These are phyloP conservation scores for Phyllosticta citribraziliensis DNA, from an alignment of 2,329 filamentous ascomycete species.

Conservation along the genomic window DNA sequence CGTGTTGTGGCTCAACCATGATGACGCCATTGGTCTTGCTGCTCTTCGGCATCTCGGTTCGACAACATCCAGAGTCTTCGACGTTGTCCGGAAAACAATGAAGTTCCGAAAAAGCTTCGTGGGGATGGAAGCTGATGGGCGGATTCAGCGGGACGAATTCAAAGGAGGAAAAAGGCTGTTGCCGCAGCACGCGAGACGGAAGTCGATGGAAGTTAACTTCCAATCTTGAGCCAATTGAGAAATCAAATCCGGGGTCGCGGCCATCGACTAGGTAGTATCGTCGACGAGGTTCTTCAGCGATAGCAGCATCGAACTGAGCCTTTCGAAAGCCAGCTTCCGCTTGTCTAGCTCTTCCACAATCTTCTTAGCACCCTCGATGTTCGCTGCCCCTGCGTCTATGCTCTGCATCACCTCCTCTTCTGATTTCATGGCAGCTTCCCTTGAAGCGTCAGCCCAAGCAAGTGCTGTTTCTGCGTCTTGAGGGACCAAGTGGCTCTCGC, in stretches of 20 bases:
- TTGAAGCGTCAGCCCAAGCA: conserved; percentile 12
- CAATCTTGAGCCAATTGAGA: background rate
- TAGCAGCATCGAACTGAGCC: background rate
- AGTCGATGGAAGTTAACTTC: background rate
- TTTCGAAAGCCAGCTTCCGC: background rate
- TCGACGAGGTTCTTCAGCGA: background rate
- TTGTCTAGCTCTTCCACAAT: conserved; percentile 5
- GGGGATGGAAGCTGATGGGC: no score
- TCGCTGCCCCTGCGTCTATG: background rate
- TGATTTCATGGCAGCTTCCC: background rate
- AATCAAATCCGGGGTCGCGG: no score
- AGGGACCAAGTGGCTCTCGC: conserved; percentile 29
- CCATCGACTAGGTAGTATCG: background rate
- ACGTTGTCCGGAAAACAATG: no score
- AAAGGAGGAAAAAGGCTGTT: background rate
- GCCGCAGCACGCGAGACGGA: no score
- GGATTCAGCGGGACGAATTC: background rate
- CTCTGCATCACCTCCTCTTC: background rate
- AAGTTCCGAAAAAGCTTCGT: no score
- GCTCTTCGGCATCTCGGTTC: no score
- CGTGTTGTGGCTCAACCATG: no score
- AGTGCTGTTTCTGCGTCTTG: conserved; percentile 14
- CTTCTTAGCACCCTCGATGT: conserved; percentile 1
- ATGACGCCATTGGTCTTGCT: no score
- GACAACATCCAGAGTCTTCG: no score